phyloP scores from a whole-genome alignment of 148 eudicot genomes.

The Hydrangea macrophylla region DNA sequence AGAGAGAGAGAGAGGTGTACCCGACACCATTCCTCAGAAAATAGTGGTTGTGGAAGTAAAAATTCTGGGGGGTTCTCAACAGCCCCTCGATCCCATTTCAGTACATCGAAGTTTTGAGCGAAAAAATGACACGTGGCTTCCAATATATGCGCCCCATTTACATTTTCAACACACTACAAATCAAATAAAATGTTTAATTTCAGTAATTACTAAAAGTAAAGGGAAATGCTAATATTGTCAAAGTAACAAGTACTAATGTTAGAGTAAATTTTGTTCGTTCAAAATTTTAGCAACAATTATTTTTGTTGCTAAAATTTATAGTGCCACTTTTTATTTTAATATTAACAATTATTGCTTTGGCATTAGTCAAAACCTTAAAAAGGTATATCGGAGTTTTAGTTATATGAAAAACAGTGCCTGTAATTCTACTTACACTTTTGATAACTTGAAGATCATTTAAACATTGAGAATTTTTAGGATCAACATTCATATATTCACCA shows the following conservation, averaged over 20 bases:
- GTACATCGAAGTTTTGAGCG: background rate
- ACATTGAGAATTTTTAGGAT: slow-evolving; percentile 14
- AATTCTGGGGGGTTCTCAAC: background rate
- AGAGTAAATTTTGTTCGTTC: too few species aligned
- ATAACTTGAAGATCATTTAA: background rate
- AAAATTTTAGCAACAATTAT: too few species aligned
- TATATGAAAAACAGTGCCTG: background rate
- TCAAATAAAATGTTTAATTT: background rate
- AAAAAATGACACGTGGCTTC: background rate
- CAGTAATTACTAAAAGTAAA: background rate
- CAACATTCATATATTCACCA: slow-evolving; percentile 7
- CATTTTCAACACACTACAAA: background rate
- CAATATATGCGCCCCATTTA: background rate
- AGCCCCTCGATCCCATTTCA: background rate
- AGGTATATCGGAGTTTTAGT: too few species aligned
- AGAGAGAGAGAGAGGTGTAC: background rate
- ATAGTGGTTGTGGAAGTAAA: background rate
- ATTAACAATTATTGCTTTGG: too few species aligned
- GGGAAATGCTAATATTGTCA: too few species aligned
- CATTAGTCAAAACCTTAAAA: too few species aligned
- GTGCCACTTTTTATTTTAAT: too few species aligned
- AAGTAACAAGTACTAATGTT: too few species aligned
- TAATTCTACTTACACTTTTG: background rate
- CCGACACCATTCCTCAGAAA: background rate
- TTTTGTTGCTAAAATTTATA: too few species aligned